phyloP scores from a whole-genome alignment of 768 basidiomycete species.

The Mycena rebaudengoi region DNA sequence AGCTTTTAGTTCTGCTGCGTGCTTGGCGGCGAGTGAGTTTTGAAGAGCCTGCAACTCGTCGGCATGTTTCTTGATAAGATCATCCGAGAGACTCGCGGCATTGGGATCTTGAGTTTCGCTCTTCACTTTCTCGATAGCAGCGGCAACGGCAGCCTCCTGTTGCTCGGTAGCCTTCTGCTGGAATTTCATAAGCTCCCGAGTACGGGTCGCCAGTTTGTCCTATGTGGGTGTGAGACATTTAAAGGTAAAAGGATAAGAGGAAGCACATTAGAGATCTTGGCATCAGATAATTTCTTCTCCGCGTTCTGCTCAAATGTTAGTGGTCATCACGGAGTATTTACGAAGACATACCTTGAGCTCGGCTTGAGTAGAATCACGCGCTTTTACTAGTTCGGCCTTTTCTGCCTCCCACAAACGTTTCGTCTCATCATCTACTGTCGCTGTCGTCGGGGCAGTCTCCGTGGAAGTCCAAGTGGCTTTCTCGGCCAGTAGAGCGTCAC shows the following conservation, averaged over 20 bases:
- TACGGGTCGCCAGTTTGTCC: constrained; percentile 70
- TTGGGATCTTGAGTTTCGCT: constrained; percentile 46
- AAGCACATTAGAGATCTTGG: constrained; percentile 42
- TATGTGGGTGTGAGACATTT: no score
- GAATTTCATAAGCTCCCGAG: constrained; percentile 60
- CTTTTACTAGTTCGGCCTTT: constrained; percentile 63
- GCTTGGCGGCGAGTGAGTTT: constrained; percentile 58
- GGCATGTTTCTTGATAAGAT: constrained; percentile 59
- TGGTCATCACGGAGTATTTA: background rate
- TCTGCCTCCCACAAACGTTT: constrained; percentile 64
- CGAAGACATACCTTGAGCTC: constrained; percentile 60
- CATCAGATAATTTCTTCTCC: constrained; percentile 52
- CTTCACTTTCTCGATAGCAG: constrained; percentile 65
- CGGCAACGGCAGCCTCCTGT: constrained; percentile 60
- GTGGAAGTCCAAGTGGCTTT: constrained; percentile 54
- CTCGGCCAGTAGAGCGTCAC: constrained; percentile 68
- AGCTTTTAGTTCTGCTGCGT: constrained; percentile 61
- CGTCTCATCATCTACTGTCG: constrained; percentile 39
- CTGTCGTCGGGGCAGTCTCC: constrained; percentile 33
- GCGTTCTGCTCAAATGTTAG: constrained; percentile 39
- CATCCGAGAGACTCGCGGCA: constrained; percentile 40
- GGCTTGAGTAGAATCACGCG: constrained; percentile 66
- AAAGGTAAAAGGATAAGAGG: background rate
- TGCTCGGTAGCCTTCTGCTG: constrained; percentile 51
- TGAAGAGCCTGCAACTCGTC: constrained; percentile 68